A percentile compares a stretch with the other conserved stretches of the same genome.
Conservation (phyloP, 176 grass and related monocot genomes). For the Oropetium thomaeum region DNA sequence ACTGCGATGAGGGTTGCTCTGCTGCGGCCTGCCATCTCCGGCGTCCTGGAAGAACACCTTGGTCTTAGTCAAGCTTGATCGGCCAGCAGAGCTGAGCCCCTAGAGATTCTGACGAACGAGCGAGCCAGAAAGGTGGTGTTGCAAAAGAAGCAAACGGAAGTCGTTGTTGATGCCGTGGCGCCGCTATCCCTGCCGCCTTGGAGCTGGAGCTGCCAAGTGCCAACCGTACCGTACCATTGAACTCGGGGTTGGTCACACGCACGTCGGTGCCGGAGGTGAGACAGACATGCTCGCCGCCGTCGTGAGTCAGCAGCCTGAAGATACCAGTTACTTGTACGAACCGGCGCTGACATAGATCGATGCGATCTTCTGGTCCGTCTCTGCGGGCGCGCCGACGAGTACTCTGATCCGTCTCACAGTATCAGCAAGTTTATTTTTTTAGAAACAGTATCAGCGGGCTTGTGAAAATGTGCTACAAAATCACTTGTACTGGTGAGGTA, state of each 20-base stretch:
- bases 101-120: no score
- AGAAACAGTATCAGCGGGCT: not conserved
- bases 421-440: no score
- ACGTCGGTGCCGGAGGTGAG: not conserved
- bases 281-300: not conserved
- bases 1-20: no score
- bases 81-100: no score
- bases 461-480: no score
- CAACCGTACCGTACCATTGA: not conserved
- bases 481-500: not conserved
- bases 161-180: not conserved
- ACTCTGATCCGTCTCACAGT: not conserved
- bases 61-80: no score
- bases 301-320: not conserved
- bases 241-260: not conserved
- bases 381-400: not conserved
- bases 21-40: no score
- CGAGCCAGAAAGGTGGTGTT: no score
- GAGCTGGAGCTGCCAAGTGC: not conserved
- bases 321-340: not conserved
- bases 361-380: slow-evolving; percentile 21
- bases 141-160: not conserved
- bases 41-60: no score
- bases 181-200: no score
- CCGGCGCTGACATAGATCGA: slow-evolving; percentile 14